Evolutionary conservation across 768 basidiomycete genomes (phyloP).

Genomic region (Boletus subcaerulescens): DNA sequence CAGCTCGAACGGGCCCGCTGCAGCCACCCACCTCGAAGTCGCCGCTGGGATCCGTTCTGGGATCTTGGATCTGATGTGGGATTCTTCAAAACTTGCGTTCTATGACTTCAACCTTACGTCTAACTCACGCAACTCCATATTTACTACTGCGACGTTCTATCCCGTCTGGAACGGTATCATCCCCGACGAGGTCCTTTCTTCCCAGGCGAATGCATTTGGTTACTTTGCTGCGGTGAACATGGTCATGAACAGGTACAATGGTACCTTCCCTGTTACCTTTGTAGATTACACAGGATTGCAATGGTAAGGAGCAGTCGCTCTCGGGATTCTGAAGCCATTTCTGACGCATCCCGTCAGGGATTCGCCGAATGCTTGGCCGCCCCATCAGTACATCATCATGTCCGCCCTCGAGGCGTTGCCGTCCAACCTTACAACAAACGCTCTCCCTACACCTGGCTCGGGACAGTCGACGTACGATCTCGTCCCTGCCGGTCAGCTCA

Average conservation of each 20-base stretch:
- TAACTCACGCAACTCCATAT: conserved; percentile 60
- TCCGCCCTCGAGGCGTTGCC: conserved; percentile 76
- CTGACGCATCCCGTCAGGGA: conserved; percentile 37
- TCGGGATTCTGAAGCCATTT: too few species aligned
- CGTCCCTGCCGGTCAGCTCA: conserved; percentile 80
- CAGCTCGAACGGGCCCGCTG: conserved; percentile 40
- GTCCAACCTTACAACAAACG: conserved; percentile 57
- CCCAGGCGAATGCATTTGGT: conserved; percentile 56
- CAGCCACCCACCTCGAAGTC: conserved; percentile 47
- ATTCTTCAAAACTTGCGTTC: conserved; percentile 76
- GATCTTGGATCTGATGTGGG: conserved; percentile 87
- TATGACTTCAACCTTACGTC: conserved; percentile 85
- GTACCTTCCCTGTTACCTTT: conserved; percentile 77
- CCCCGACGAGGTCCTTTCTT: conserved; percentile 62
- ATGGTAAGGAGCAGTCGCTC: too few species aligned
- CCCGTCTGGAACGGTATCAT: conserved; percentile 87
- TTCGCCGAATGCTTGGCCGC: conserved; percentile 82
- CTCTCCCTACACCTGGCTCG: conserved; percentile 51
- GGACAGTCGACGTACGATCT: conserved; percentile 63
- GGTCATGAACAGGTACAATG: conserved; percentile 75
- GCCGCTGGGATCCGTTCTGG: conserved; percentile 46
- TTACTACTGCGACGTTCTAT: conserved; percentile 76
- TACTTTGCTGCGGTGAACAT: conserved; percentile 69
- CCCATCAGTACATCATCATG: conserved; percentile 79
- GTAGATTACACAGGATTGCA: conserved; percentile 33